Evolutionary conservation across 2,329 filamentous ascomycete species (phyloP).

Genomic region (Aspergillus niger): DNA sequence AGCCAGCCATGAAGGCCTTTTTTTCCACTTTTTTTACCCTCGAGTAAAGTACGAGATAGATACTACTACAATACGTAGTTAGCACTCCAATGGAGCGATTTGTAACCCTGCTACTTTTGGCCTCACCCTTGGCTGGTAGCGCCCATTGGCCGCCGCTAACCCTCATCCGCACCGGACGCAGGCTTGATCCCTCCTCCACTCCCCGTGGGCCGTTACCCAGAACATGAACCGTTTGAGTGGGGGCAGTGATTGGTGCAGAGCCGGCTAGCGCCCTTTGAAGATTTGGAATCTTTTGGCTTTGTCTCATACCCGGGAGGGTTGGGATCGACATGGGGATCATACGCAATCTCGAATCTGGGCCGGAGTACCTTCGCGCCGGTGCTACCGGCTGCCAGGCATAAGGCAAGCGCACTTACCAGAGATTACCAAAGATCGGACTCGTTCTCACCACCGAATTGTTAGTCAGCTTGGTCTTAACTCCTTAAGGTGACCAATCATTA

Average conservation of each 20-base stretch:
- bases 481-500: neutral
- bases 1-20: neutral
- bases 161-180: neutral
- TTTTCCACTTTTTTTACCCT: too few species aligned
- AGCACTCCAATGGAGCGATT: constrained; percentile 8
- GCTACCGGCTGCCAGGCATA: neutral
- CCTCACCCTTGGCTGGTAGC: neutral
- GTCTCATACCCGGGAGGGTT: constrained; percentile 16
- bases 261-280: constrained; percentile 17
- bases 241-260: constrained; percentile 24
- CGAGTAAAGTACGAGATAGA: neutral
- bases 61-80: neutral
- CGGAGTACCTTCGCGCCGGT: constrained; percentile 1
- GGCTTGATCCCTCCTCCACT: constrained; percentile 18
- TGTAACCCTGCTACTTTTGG: neutral
- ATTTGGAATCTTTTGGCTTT: constrained; percentile 30
- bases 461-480: neutral
- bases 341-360: constrained; percentile 14
- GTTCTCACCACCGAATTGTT: neutral
- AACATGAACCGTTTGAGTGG: constrained; percentile 23
- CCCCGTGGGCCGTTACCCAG: constrained; percentile 25
- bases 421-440: neutral
- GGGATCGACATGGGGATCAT: constrained; percentile 22
- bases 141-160: neutral
- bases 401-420: neutral